Conservation (phyloP, 441 rosid genomes). For the Omphalea diandra region DNA sequence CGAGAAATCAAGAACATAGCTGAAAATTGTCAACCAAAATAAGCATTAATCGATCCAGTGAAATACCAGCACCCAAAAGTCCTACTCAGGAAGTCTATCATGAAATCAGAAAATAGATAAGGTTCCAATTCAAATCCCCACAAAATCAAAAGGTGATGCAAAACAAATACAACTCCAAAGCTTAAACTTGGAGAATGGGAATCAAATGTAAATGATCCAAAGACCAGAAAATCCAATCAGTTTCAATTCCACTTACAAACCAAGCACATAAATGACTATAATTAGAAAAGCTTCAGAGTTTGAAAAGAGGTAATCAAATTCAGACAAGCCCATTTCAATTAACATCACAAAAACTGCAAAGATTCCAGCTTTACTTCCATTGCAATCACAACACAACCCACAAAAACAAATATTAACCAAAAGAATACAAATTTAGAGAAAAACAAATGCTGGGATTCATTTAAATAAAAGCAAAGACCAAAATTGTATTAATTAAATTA, state of each 20-base stretch:
- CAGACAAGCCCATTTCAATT: neutral
- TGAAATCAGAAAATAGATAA: neutral
- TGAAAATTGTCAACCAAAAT: too few species aligned
- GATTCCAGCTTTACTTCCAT: neutral
- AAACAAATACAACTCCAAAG: neutral
- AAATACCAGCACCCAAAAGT: neutral
- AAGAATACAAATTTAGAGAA: neutral
- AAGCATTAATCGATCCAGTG: neutral
- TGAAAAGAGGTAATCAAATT: neutral
- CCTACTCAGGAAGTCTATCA: neutral
- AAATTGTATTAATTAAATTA: neutral
- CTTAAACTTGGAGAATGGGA: neutral
- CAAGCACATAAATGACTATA: neutral
- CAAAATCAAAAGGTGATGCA: neutral
- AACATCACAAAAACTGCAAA: neutral
- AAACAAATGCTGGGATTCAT: neutral
- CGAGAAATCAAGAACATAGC: neutral
- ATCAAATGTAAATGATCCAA: neutral
- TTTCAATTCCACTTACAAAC: neutral
- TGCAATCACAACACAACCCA: neutral
- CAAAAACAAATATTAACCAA: neutral
- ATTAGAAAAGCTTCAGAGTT: conserved; percentile 3
- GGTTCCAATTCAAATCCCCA: neutral
- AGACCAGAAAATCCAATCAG: neutral
- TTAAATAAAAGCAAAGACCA: neutral